phyloP scores from a whole-genome alignment of 1,284 basidiomycete genomes.

The Tilletiaria anomala region DNA sequence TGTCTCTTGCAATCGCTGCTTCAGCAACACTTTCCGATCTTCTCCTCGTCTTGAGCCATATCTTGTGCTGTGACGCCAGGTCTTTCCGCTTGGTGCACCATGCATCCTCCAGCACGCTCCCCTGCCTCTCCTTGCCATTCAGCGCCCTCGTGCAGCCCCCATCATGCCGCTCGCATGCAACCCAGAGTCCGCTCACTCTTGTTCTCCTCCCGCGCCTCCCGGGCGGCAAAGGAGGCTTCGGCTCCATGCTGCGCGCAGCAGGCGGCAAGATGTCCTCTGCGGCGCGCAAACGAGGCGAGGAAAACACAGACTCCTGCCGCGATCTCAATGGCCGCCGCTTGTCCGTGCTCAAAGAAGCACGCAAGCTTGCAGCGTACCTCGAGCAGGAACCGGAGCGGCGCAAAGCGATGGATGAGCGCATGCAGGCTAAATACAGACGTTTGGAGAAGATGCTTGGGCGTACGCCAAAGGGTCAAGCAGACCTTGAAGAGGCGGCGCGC shows the following conservation, averaged over 20 bases:
- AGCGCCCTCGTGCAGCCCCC: no score
- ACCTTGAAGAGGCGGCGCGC: slow-evolving; percentile 37
- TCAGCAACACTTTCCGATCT: no score
- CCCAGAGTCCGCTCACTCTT: no score
- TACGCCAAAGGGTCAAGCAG: slow-evolving; percentile 18
- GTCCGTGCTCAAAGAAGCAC: slow-evolving; percentile 88
- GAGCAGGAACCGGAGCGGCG: slow-evolving; percentile 69
- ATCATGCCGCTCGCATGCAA: no score
- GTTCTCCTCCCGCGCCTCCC: no score
- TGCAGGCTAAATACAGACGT: slow-evolving; percentile 67
- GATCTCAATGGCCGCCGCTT: slow-evolving; percentile 79
- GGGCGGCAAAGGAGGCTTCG: slow-evolving; percentile 96
- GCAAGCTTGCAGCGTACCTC: slow-evolving; percentile 79
- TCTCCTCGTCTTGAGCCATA: no score
- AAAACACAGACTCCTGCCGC: slow-evolving; percentile 83
- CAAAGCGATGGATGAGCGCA: slow-evolving; percentile 49
- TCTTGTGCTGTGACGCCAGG: no score
- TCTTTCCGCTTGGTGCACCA: no score
- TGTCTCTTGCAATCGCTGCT: no score
- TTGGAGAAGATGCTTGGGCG: slow-evolving; percentile 48
- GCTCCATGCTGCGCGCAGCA: slow-evolving; percentile 84
- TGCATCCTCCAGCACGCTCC: no score
- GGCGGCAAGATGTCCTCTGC: slow-evolving; percentile 89
- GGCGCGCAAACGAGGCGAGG: slow-evolving; percentile 41
- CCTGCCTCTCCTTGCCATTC: no score